A percentile compares a stretch with the other conserved stretches of the same genome.
Conservation (phyloP, 2,329 filamentous ascomycete species). For the Aspergillus felis region DNA sequence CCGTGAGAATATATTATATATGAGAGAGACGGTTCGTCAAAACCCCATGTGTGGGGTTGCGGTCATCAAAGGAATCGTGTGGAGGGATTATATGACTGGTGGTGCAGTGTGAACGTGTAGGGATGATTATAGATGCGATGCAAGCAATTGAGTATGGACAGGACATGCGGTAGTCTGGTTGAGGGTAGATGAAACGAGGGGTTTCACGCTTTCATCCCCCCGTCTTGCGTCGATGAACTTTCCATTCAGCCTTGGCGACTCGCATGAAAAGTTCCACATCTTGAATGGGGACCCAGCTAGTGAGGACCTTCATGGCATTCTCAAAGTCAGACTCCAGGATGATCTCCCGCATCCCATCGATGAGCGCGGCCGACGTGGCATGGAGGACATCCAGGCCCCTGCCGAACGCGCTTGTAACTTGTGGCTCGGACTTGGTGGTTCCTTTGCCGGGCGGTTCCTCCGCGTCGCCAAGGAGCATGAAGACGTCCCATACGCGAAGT, state of each 20-base stretch:
- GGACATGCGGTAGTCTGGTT: background rate
- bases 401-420: conserved; percentile 43
- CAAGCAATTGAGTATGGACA: background rate
- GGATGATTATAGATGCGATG: background rate
- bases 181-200: background rate
- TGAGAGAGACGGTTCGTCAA: background rate
- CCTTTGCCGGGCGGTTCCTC: conserved; percentile 39
- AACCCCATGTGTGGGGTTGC: background rate
- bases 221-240: conserved; percentile 55
- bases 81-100: background rate
- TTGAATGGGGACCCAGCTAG: conserved; percentile 87
- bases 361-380: conserved; percentile 81
- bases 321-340: conserved; percentile 93
- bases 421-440: conserved; percentile 23
- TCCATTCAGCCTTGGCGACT: conserved; percentile 84
- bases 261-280: conserved; percentile 93
- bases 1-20: background rate
- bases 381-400: conserved; percentile 82
- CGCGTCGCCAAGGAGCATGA: conserved; percentile 84
- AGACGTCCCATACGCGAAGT: conserved; percentile 95
- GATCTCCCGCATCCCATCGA: conserved; percentile 84
- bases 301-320: conserved; percentile 95
- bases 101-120: background rate
- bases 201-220: background rate
- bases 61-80: background rate